Conservation (phyloP, 2,329 filamentous ascomycete species). For the Hymenoscyphus linearis region DNA sequence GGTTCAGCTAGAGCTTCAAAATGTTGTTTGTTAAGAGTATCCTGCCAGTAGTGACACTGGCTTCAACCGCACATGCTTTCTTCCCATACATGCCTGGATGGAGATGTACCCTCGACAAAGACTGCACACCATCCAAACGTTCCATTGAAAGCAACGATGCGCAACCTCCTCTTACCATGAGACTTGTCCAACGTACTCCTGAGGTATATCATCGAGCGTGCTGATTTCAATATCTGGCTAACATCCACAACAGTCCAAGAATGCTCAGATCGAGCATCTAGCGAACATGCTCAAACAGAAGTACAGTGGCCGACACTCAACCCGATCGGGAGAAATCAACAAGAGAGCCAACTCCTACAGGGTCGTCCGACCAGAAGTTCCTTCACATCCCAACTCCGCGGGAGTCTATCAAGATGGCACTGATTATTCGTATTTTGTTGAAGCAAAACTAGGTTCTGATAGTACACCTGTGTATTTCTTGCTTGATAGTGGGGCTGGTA, state of each 20-base stretch:
- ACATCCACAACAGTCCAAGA: conserved; percentile 10
- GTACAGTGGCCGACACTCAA: conserved; percentile 15
- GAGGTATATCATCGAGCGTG: conserved; percentile 12
- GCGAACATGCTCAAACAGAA: conserved; percentile 24
- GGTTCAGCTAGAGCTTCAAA: not conserved
- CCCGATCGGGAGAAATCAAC: conserved; percentile 11
- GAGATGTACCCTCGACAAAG: conserved; percentile 18
- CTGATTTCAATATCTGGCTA: not conserved
- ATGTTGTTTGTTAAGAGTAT: conserved; percentile 20
- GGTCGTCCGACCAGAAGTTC: conserved; percentile 29
- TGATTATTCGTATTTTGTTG: conserved; percentile 61
- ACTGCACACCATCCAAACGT: conserved; percentile 9
- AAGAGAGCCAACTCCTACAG: conserved; percentile 25
- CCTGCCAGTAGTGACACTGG: conserved; percentile 12
- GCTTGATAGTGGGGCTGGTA: conserved; percentile 62
- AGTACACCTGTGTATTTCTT: conserved; percentile 54
- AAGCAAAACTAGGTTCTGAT: conserved; percentile 51
- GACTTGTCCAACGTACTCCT: conserved; percentile 18
- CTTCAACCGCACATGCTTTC: conserved; percentile 21
- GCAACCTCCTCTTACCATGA: conserved; percentile 9
- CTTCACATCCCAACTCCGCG: conserved; percentile 43
- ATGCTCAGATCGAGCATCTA: conserved; percentile 18
- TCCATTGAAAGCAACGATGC: conserved; percentile 3
- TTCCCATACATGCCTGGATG: conserved; percentile 25
- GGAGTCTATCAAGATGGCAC: conserved; percentile 60